Conservation (phyloP, 345 rosid species). For the Eucalyptus fibrosa region DNA sequence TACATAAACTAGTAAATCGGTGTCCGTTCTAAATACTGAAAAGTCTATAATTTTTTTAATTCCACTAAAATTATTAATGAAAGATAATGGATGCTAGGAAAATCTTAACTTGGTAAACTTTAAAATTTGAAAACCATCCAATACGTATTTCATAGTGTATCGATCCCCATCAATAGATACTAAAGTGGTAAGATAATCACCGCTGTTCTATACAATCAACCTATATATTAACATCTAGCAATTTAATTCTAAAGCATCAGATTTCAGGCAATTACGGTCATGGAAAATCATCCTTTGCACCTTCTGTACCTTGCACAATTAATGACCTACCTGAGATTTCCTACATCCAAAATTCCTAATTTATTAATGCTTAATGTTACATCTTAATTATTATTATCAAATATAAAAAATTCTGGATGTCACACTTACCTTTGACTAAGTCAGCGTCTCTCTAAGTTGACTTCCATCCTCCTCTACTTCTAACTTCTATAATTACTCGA, state of each 20-base stretch:
- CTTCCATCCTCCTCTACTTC: background rate
- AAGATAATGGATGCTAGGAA: too few relatives aligned
- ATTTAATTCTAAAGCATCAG: background rate
- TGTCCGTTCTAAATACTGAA: rapidly evolving
- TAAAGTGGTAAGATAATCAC: background rate
- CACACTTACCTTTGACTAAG: background rate
- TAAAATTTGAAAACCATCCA: too few relatives aligned
- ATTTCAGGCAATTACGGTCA: rapidly evolving
- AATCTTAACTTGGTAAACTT: too few relatives aligned
- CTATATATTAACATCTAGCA: background rate
- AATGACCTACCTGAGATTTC: too few relatives aligned
- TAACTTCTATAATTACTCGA: background rate
- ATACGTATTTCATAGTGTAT: rapidly evolving
- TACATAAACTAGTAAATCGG: background rate
- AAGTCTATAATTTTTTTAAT: background rate
- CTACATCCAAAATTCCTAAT: too few relatives aligned
- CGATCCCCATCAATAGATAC: background rate
- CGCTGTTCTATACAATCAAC: background rate
- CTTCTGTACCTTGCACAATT: background rate
- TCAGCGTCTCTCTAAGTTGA: background rate
- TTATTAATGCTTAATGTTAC: too few relatives aligned
- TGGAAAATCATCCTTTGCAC: background rate
- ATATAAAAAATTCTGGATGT: too few relatives aligned
- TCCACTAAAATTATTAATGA: too few relatives aligned
- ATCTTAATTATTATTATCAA: too few relatives aligned